A percentile compares a stretch with the other conserved stretches of the same genome.
Conservation (phyloP, 2,329 filamentous ascomycete species). For the Malbranchea cinnamomea region DNA sequence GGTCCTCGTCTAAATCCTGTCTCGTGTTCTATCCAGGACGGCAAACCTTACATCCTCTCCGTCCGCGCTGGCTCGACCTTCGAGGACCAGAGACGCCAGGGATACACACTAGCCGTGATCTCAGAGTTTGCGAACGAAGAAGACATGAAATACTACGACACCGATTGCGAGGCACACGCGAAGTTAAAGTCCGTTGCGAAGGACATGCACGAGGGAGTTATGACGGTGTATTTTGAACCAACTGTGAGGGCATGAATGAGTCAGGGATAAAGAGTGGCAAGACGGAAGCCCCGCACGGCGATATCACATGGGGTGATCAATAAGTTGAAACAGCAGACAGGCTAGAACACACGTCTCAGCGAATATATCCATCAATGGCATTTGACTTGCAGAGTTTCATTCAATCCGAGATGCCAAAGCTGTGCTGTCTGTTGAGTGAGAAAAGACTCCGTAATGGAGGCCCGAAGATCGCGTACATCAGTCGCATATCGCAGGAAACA, state of each 20-base stretch:
- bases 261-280: no score
- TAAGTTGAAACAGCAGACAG: no score
- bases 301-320: no score
- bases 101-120: constrained; percentile 45
- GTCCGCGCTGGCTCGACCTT: constrained; percentile 32
- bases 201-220: constrained; percentile 12
- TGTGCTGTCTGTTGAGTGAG: no score
- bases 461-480: no score
- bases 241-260: background rate
- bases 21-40: constrained; percentile 34
- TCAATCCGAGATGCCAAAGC: no score
- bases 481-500: no score
- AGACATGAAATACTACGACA: constrained; percentile 53
- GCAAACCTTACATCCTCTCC: constrained; percentile 49
- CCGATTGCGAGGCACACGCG: constrained; percentile 35
- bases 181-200: constrained; percentile 19
- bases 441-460: no score
- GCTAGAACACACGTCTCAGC: no score
- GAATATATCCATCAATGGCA: no score
- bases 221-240: constrained; percentile 14
- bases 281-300: no score
- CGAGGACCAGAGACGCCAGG: constrained; percentile 42
- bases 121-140: constrained; percentile 44
- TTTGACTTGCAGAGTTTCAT: no score
- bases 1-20: constrained; percentile 1